Evolutionary conservation across 2,329 filamentous ascomycete genomes (phyloP), one percentile per base, ranked within the genome.

Genomic region (Diaporthe nobilis): DNA sequence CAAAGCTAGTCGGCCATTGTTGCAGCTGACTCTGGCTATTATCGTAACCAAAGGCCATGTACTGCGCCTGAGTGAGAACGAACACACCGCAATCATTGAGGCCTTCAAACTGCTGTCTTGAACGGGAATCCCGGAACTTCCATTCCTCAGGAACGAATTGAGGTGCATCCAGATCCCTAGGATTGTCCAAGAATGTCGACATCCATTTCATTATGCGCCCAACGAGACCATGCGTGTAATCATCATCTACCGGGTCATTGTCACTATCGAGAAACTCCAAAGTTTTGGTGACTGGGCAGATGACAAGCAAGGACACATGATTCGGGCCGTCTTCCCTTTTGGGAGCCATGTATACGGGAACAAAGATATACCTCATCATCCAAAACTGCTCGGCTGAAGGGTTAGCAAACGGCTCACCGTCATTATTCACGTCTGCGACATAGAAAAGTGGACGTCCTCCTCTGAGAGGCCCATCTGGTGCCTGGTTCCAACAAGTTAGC

Each of bases 161-260:
- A 2, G 57, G 57, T 6, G 22, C 34, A 22, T 61, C 37, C 13
- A n/a, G 10, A 17, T 61, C 6, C 2, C 25, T 4, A 7, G 22
- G 22, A 4, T 61, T 61, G 34, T 61, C 57, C 22, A 60, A 17
- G 57, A 60, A 39, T n/a, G 34, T 60, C 10, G 57, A 61, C 57
- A 61, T 61, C 57, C 57, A 61, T n/a, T 61, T 37, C 57, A 61
- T 61, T 15, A 61, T n/a, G 13, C 57, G 34, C 12, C 57, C 57
- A 6, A 61, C 34, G 5, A 61, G 57, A 25, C 57, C 57, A 42
- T 61, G 10, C 2, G 34, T 42, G 12, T 61, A 61, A 12, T 39
- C n/a, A 25, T 22, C 7, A 61, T 61, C 34, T 4, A 6, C 22
- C 22, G 34, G 57, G 10, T 37, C 17, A 9, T 61, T 61, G 4